Conservation (phyloP, 2,329 filamentous ascomycete species). For the Cercospora canescens region DNA sequence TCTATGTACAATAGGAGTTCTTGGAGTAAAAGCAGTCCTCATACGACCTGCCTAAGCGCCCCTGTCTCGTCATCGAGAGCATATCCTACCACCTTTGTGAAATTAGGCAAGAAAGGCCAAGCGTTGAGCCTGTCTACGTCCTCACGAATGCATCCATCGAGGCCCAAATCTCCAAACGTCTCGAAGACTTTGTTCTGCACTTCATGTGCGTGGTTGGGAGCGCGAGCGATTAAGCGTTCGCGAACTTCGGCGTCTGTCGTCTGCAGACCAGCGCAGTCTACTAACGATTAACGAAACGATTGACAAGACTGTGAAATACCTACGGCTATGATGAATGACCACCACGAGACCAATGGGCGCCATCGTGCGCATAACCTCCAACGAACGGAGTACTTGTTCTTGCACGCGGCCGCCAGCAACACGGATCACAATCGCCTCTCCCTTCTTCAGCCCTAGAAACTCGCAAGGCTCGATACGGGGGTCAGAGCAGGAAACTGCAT, state of each 20-base stretch:
- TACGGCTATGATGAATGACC: not conserved
- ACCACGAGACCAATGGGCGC: not conserved
- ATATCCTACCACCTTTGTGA: not conserved
- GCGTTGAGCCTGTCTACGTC: not conserved
- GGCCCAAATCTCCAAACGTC: not conserved
- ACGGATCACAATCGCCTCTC: not conserved
- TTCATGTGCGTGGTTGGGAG: not conserved
- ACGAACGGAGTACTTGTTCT: not conserved
- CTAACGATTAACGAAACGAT: not conserved
- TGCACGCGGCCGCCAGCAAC: not conserved
- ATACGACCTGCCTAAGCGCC: not conserved
- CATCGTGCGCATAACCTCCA: not conserved
- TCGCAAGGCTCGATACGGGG: not conserved
- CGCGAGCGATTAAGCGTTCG: not conserved
- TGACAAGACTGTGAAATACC: not conserved
- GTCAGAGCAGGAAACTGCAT: constrained; percentile 3
- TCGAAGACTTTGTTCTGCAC: not conserved
- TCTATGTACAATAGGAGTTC: no score
- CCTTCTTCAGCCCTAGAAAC: not conserved
- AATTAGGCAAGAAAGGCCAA: not conserved
- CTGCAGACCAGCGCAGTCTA: not conserved
- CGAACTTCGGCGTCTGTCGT: not conserved
- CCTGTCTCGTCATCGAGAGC: not conserved
- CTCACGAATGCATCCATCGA: not conserved
- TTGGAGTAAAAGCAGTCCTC: no score